phyloP scores from a whole-genome alignment of 495 filamentous ascomycete species.

The Annulohypoxylon maeteangense region DNA sequence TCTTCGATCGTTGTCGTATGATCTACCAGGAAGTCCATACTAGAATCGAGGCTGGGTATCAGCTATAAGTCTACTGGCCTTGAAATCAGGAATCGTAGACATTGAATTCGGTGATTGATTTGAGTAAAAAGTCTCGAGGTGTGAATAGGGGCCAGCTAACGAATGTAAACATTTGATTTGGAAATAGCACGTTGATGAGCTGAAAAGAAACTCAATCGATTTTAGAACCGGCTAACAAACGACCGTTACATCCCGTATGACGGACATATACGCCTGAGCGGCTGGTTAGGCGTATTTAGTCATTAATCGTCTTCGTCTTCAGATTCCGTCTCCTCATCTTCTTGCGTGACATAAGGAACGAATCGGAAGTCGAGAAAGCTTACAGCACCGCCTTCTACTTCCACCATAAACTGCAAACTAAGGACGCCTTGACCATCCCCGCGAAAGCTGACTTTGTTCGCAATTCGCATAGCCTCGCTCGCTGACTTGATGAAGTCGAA shows the following conservation, averaged over 20 bases:
- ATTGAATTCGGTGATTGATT: background rate
- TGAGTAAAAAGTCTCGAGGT: background rate
- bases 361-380: constrained; percentile 63
- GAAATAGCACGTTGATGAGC: background rate
- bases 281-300: background rate
- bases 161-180: background rate
- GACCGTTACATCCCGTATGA: background rate
- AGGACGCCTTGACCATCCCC: constrained; percentile 88
- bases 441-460: constrained; percentile 90
- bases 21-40: background rate
- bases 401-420: constrained; percentile 97
- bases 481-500: constrained; percentile 87
- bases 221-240: background rate
- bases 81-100: background rate
- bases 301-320: constrained; percentile 47
- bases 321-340: constrained; percentile 52
- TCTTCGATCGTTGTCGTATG: background rate
- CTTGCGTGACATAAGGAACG: constrained; percentile 57
- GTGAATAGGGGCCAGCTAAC: background rate
- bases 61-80: background rate
- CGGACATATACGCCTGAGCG: background rate
- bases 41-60: background rate
- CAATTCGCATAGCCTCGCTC: constrained; percentile 85
- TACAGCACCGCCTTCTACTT: constrained; percentile 65
- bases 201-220: background rate